phyloP scores from a whole-genome alignment of 768 basidiomycete genomes.

The Strobilomyces dryophilus region DNA sequence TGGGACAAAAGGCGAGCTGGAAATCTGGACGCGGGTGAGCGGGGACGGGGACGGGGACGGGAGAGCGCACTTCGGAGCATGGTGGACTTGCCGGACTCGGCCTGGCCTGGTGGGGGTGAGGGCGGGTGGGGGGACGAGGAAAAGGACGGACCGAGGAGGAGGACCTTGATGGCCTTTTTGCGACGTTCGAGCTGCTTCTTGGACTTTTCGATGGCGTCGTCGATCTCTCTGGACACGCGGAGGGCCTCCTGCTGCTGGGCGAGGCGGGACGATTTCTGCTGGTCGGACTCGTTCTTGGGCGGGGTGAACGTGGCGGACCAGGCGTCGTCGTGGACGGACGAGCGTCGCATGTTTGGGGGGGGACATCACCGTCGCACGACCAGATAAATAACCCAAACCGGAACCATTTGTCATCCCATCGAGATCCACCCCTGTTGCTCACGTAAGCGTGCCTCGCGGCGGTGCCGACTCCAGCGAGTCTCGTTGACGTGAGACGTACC shows the following conservation, averaged over 20 bases:
- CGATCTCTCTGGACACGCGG: constrained; percentile 24
- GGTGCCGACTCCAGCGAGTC: too few species aligned
- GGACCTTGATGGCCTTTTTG: constrained; percentile 27
- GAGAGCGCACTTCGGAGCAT: constrained; percentile 24
- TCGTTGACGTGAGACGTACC: too few species aligned
- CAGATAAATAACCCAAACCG: too few species aligned
- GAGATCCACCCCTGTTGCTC: too few species aligned
- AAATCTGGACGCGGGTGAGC: constrained; percentile 45
- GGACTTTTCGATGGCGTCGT: constrained; percentile 26
- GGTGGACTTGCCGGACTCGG: constrained; percentile 31
- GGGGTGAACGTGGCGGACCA: constrained; percentile 26
- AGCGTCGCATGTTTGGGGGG: too few species aligned
- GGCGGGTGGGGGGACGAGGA: fast-evolving
- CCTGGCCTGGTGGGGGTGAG: constrained; percentile 18
- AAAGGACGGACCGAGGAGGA: constrained; percentile 21
- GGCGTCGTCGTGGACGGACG: background rate
- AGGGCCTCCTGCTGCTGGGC: constrained; percentile 21
- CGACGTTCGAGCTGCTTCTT: constrained; percentile 20
- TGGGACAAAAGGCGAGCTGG: constrained; percentile 60
- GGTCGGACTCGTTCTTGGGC: constrained; percentile 3
- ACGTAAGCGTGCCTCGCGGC: too few species aligned
- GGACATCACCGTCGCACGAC: too few species aligned
- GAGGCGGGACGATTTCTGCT: constrained; percentile 10
- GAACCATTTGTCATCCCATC: too few species aligned
- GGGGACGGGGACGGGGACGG: too few species aligned